Conservation (phyloP, 2,329 filamentous ascomycete species). For the Magnaporthiopsis incrustans region DNA sequence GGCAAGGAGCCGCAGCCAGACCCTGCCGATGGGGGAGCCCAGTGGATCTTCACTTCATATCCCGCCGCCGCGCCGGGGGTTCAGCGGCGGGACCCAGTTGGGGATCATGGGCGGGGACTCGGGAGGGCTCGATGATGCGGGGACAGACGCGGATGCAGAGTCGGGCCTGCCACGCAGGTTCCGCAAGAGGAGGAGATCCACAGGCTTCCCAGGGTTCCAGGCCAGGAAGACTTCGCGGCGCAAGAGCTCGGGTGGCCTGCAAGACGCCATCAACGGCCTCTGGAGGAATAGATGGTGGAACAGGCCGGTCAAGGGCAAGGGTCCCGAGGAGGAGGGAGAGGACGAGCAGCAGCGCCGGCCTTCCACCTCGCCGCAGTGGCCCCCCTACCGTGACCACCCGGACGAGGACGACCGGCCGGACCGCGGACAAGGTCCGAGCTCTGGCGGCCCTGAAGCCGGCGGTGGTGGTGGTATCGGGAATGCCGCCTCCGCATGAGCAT, state of each 20-base stretch:
- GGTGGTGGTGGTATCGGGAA: too few relatives aligned
- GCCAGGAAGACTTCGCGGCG: conserved; percentile 37
- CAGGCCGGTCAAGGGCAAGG: conserved; percentile 10
- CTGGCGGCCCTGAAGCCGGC: too few relatives aligned
- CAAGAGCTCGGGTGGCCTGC: conserved; percentile 30
- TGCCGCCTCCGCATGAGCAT: too few relatives aligned
- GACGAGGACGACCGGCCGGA: conserved; percentile 5
- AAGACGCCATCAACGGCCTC: conserved; percentile 43
- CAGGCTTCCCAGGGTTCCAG: conserved; percentile 54
- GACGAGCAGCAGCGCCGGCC: background rate
- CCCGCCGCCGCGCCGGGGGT: conserved; percentile 22
- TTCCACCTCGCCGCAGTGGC: background rate
- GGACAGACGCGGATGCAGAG: background rate
- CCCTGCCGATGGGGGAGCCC: conserved; percentile 30
- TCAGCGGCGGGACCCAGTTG: conserved; percentile 20
- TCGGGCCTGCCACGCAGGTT: conserved; percentile 1
- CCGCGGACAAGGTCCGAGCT: too few relatives aligned
- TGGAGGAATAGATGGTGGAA: conserved; percentile 50
- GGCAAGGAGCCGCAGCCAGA: conserved; percentile 38
- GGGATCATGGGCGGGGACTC: background rate
- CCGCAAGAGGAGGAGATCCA: conserved; percentile 47
- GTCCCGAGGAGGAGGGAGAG: conserved; percentile 1
- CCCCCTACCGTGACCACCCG: conserved; percentile 12
- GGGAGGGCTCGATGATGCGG: background rate
- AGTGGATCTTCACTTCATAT: conserved; percentile 15